These are phyloP conservation scores for Thielaviopsis populi DNA, from an alignment of 2,329 filamentous ascomycete species.

Conservation along the genomic window DNA sequence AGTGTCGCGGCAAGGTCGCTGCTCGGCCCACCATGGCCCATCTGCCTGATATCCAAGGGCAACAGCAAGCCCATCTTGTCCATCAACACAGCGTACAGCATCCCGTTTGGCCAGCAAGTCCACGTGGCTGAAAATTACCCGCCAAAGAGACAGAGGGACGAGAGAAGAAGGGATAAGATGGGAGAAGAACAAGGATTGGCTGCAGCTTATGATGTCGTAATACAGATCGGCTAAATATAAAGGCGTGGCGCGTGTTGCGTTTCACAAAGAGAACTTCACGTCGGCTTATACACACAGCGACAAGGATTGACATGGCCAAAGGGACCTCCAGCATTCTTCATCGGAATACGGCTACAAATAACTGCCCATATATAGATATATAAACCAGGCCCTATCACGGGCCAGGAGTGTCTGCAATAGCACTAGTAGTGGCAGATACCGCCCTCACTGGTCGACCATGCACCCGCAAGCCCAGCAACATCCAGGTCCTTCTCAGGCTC, in stretches of 20 bases:
- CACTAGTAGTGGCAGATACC: constrained; percentile 41
- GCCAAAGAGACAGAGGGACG: no score
- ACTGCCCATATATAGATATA: background rate
- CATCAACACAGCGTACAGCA: no score
- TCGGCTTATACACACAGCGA: background rate
- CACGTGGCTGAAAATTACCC: no score
- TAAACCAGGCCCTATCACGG: no score
- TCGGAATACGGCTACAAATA: background rate
- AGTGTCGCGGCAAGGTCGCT: no score
- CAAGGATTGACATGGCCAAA: background rate
- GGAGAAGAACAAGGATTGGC: background rate
- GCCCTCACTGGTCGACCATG: constrained; percentile 76
- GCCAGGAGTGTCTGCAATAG: background rate
- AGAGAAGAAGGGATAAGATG: no score
- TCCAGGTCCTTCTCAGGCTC: constrained; percentile 30
- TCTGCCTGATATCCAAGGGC: no score
- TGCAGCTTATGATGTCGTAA: background rate
- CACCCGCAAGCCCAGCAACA: constrained; percentile 58
- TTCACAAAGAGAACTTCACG: background rate
- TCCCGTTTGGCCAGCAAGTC: no score
- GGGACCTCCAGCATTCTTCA: no score
- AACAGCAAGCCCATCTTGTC: no score
- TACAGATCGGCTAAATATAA: background rate
- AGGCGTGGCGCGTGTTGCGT: background rate
- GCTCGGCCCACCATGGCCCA: no score